Evolutionary conservation across 1,139 yeast genomes (phyloP), one percentile per base, ranked within the genome.

Genomic region (Taiozyma onychis): DNA sequence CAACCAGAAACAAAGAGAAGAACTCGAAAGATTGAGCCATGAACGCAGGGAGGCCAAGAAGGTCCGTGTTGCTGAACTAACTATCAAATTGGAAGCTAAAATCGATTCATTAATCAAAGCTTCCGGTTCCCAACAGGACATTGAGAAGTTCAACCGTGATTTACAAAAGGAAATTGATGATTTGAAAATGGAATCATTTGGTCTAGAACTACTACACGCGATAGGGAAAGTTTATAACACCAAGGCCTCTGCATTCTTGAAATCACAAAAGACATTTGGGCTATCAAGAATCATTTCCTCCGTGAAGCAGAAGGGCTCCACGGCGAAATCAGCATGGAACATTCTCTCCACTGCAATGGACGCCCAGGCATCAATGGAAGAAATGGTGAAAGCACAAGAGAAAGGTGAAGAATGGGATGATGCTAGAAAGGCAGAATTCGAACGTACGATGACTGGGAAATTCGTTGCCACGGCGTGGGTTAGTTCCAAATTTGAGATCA

Each of bases 391-490:
- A 53, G 77, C 77, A 30, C 80, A 78, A 55, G 80, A 78, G 39
- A 74, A 71, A 24, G 69, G 74, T 50, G 75, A 78, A 53, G 74
- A 73, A 46, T 71, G 72, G 54, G 85, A 80, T 56, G 71, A 71
- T 45, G 70, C 71, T 51, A 76, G 78, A 61, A 78, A 78, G 56
- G 84, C 80, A 7, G 85, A 83, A 61, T 76, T 79, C 62, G 89
- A 85, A 62, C 73, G 85, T 49, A 69, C 77, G 37, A 77, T 85
- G 66, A 83, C 86, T 3, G 93, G 95, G 28, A 85, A 86, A 65
- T 75, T 86, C 48, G 73, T 86, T 50, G 86, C 85, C 18, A 83
- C 88, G 10, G 89, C 88, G 24, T 86, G 95, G 95, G 87, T 85
- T 1, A 76, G 87, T 42, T 81, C 89, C 16, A 85, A 83, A 60